Conservation (phyloP, 2,329 filamentous ascomycete genomes). For the Talaromyces sp. region DNA sequence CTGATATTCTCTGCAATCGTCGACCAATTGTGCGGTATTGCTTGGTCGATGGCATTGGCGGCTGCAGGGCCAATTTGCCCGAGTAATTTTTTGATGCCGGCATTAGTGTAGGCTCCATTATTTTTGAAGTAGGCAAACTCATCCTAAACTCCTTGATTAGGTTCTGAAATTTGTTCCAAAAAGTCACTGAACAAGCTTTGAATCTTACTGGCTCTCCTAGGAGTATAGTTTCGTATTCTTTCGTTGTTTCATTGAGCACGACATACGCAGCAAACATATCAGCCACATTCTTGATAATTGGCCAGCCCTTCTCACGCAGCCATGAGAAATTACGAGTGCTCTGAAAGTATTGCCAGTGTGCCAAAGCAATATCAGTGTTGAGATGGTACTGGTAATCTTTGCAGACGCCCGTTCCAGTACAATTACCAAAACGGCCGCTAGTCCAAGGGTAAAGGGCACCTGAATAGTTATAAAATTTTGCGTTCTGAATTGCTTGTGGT, state of each 20-base stretch:
- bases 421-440: slow-evolving; percentile 58
- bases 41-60: slow-evolving; percentile 38
- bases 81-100: slow-evolving; percentile 50
- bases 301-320: slow-evolving; percentile 51
- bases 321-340: slow-evolving; percentile 51
- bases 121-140: slow-evolving; percentile 61
- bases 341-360: slow-evolving; percentile 54
- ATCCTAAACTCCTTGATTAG: slow-evolving; percentile 24
- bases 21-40: slow-evolving; percentile 15
- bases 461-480: slow-evolving; percentile 47
- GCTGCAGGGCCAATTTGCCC: slow-evolving; percentile 28
- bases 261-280: slow-evolving; percentile 45
- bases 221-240: slow-evolving; percentile 45
- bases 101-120: slow-evolving; percentile 60
- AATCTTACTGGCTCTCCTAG: slow-evolving; percentile 58
- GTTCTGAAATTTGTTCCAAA: neutral
- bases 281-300: slow-evolving; percentile 57
- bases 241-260: slow-evolving; percentile 53
- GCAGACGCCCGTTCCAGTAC: slow-evolving; percentile 55
- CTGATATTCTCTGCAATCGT: slow-evolving; percentile 16
- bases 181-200: no score
- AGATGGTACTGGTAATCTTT: slow-evolving; percentile 64
- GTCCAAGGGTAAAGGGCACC: slow-evolving; percentile 62
- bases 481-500: slow-evolving; percentile 54
- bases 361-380: slow-evolving; percentile 60